A percentile compares a stretch with the other conserved stretches of the same genome.
Conservation (phyloP, 805 yeast species). For the Wickerhamomyces hampshirensis region DNA sequence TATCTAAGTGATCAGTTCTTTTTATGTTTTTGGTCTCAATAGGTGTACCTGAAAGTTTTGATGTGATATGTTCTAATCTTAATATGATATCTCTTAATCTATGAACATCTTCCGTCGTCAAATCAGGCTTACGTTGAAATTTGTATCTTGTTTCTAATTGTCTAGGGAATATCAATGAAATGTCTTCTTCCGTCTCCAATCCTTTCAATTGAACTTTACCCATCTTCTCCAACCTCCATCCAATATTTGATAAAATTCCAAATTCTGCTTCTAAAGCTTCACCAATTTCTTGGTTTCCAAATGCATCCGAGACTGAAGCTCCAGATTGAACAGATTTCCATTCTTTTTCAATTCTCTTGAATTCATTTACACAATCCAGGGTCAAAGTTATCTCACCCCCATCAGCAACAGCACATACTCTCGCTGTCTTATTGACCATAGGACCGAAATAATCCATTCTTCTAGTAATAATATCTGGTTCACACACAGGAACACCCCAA, state of each 20-base stretch:
- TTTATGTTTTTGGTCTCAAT: conserved; percentile 18
- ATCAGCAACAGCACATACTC: conserved; percentile 92
- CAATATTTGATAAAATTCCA: conserved; percentile 58
- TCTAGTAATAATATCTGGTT: conserved; percentile 87
- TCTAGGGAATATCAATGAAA: conserved; percentile 74
- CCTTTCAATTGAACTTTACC: conserved; percentile 94
- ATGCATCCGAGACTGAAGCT: conserved; percentile 33
- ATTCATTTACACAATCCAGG: conserved; percentile 72
- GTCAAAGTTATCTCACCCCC: conserved; percentile 97
- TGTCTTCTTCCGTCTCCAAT: conserved; percentile 84
- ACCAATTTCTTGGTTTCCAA: conserved; percentile 40
- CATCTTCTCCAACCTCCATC: conserved; percentile 59
- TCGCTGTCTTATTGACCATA: conserved; percentile 91
- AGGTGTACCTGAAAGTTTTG: conserved; percentile 42
- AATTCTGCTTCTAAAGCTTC: conserved; percentile 63
- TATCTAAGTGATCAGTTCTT: conserved; percentile 37
- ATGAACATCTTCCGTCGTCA: conserved; percentile 38
- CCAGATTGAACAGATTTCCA: conserved; percentile 11
- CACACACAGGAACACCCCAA: conserved; percentile 98
- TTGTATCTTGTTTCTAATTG: conserved; percentile 57
- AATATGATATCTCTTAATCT: conserved; percentile 51
- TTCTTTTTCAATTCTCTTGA: conserved; percentile 47
- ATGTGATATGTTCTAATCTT: conserved; percentile 53
- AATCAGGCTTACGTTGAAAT: conserved; percentile 30
- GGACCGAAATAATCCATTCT: conserved; percentile 99